Evolutionary conservation across 2,329 filamentous ascomycete genomes (phyloP), one percentile per base, ranked within the genome.

Genomic region (Metarhizium brunneum): DNA sequence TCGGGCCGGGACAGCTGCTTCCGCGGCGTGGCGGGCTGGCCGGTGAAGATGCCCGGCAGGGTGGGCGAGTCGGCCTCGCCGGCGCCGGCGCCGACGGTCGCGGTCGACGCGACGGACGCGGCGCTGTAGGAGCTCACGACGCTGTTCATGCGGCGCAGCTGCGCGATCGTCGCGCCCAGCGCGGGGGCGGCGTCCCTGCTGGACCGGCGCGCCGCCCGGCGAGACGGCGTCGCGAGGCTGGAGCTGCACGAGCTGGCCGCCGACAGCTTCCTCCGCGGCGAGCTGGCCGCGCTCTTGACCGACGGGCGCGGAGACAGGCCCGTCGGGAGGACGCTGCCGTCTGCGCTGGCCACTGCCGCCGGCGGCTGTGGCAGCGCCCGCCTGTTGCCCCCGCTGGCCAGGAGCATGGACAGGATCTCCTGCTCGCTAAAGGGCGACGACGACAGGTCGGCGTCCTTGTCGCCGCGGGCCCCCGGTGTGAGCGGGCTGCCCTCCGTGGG

Each of bases 101-200:
- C n/a, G 14, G 63, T 62, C 7, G 67, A 72, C 1, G 63, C 62
- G 47, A 70, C 61, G 0, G 75, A 74, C 1, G 70, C 69, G 18
- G 66, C 65, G 67, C 76, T 78, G 55, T 72, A 69, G 2, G 72
- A 69, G 61, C 74, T 79, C 48, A 79, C 62, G 54, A 76, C 67
- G 65, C 77, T 81, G 68, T 83, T 82, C 79, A 82, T 83, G 52
- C 79, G 72, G 10, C 80, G 74, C 55, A 83, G 74, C 64, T 81
- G 75, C 18, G 73, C 73, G 35, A 82, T 75, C 2, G 77, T 72
- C 57, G 65, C 68, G n/a, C 73, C 67, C 13, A 78, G 63, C 6
- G 63, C 56, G 14, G 62, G 58, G 1, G 56, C 63, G 51, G 56
- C 63, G 51, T 61, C 52, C 32, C 55, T 60, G 49, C 58, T 30